A percentile compares a stretch with the other conserved stretches of the same genome.
phyloP scores from a whole-genome alignment of 805 yeast species.

The Monosporozyma solicola region DNA sequence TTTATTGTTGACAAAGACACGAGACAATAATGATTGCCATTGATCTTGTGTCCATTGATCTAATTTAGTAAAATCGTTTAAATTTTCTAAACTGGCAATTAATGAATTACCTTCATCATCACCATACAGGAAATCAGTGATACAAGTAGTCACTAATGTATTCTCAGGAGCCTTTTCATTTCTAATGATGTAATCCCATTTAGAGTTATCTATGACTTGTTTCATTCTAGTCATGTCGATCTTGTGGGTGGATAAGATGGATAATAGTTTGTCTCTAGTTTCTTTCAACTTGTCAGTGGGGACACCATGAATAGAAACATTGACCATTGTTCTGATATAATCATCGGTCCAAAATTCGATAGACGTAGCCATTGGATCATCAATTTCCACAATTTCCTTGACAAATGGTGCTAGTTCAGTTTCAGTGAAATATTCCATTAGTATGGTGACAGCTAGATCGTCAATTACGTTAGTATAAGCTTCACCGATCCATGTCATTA shows the following conservation, averaged over 20 bases:
- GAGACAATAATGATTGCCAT: slow-evolving; percentile 54
- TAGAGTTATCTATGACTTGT: slow-evolving; percentile 58
- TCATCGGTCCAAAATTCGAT: slow-evolving; percentile 67
- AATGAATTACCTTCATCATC: slow-evolving; percentile 50
- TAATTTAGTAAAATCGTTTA: slow-evolving; percentile 48
- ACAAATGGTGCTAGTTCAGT: slow-evolving; percentile 70
- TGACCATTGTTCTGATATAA: slow-evolving; percentile 52
- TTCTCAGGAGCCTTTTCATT: slow-evolving; percentile 54
- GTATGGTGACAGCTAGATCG: slow-evolving; percentile 60
- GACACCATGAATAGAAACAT: slow-evolving; percentile 55
- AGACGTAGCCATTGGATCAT: slow-evolving; percentile 70
- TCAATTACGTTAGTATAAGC: slow-evolving; percentile 39
- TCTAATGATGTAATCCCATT: slow-evolving; percentile 49
- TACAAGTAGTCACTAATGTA: slow-evolving; percentile 54
- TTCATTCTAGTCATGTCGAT: slow-evolving; percentile 59
- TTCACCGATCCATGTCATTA: slow-evolving; percentile 80
- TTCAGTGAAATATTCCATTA: slow-evolving; percentile 68
- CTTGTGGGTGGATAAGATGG: slow-evolving; percentile 45
- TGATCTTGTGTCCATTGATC: slow-evolving; percentile 50
- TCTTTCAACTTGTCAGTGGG: slow-evolving; percentile 54
- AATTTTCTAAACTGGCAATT: slow-evolving; percentile 41
- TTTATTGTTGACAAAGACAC: slow-evolving; percentile 49
- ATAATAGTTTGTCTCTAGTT: slow-evolving; percentile 44
- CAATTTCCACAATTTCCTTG: slow-evolving; percentile 66
- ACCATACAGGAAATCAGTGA: slow-evolving; percentile 77